Percentiles rank a stretch among this genome's conserved stretches.
Conservation (phyloP, 176 grass and related monocot genomes). For the Cymbopogon citratus region DNA sequence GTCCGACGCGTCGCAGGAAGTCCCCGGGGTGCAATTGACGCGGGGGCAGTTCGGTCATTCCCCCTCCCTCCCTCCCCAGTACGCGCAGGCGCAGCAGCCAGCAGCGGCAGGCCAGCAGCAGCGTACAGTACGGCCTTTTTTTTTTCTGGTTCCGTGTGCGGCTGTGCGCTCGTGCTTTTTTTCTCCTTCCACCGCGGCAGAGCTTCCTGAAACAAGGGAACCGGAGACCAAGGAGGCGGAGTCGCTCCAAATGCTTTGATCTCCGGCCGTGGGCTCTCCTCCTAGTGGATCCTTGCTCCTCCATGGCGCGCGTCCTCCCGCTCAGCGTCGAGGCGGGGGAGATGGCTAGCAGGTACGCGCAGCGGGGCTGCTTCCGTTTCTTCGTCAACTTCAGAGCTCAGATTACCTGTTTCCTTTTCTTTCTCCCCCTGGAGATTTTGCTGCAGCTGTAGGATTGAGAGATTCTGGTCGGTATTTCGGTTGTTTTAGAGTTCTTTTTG, state of each 20-base stretch:
- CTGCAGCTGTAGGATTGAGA: neutral
- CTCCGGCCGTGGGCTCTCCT: neutral
- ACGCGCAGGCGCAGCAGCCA: neutral
- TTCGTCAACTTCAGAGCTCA: neutral
- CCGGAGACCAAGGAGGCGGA: neutral
- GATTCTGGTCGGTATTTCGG: neutral
- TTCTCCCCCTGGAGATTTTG: neutral
- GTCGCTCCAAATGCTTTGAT: neutral
- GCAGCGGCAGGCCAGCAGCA: neutral
- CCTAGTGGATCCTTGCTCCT: neutral
- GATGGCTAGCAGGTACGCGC: slow-evolving; percentile 25
- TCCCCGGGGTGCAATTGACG: neutral
- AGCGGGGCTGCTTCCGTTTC: neutral
- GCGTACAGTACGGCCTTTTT: neutral
- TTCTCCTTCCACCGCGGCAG: neutral
- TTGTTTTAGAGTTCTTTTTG: neutral
- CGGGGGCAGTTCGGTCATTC: neutral
- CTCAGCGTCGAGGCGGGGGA: slow-evolving; percentile 32
- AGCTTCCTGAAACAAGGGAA: neutral
- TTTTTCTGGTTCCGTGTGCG: neutral
- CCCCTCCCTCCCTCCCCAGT: neutral
- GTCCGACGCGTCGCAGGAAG: neutral
- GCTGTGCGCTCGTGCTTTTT: too few species aligned
- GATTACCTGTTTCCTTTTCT: neutral
- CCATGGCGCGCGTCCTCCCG: slow-evolving; percentile 39